phyloP scores from a whole-genome alignment of 352 stramenopile genomes.

The Globisporangium cylindrosporum region DNA sequence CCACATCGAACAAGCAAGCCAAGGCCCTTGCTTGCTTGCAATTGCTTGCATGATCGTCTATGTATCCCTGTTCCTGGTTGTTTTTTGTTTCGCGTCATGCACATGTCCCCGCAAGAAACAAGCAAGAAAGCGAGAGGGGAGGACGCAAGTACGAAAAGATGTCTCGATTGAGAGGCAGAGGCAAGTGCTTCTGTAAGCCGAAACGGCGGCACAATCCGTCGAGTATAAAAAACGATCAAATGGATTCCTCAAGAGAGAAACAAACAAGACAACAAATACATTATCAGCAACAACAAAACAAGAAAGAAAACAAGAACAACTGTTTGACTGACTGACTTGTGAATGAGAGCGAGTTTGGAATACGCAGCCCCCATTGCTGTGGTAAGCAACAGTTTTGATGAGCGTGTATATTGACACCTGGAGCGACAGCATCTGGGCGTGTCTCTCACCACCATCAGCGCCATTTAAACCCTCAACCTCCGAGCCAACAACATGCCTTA shows the following conservation, averaged over 20 bases:
- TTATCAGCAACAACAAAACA: background rate
- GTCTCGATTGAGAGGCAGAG: background rate
- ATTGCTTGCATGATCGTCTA: background rate
- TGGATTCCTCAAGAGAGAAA: background rate
- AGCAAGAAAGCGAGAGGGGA: background rate
- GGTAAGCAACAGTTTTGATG: background rate
- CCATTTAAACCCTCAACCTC: too few relatives aligned
- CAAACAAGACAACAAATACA: background rate
- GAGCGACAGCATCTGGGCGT: too few relatives aligned
- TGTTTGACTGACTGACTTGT: background rate
- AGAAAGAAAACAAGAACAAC: background rate
- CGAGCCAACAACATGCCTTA: too few relatives aligned
- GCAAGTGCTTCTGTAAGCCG: background rate
- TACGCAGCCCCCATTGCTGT: background rate
- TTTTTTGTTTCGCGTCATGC: background rate
- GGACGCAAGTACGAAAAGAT: background rate
- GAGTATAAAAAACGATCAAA: background rate
- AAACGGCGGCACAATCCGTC: background rate
- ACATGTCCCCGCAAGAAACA: background rate
- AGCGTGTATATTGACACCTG: background rate
- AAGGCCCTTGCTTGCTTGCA: too few relatives aligned
- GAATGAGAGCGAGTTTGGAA: slow-evolving; percentile 4
- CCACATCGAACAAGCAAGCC: background rate
- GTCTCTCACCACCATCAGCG: too few relatives aligned
- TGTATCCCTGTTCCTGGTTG: background rate